phyloP scores from a whole-genome alignment of 768 basidiomycete species.

The Lepiota brunneoincarnata region DNA sequence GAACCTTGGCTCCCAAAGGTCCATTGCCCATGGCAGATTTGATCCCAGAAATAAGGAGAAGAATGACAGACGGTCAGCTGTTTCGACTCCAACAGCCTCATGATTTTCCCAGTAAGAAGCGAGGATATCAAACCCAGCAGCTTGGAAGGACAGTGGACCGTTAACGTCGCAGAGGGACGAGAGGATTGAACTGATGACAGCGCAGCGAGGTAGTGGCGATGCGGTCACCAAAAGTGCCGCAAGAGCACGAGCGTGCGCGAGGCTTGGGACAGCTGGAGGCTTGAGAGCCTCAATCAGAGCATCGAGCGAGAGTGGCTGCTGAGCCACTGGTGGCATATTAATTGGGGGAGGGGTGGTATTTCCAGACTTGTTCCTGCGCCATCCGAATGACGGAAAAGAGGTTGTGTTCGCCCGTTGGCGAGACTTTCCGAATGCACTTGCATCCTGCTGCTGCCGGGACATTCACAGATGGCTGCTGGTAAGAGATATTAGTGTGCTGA shows the following conservation, averaged over 20 bases:
- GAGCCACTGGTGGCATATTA: background rate
- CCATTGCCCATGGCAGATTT: constrained; percentile 52
- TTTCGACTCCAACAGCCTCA: constrained; percentile 42
- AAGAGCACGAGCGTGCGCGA: constrained; percentile 60
- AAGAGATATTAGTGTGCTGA: background rate
- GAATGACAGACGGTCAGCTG: constrained; percentile 59
- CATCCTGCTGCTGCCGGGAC: constrained; percentile 12
- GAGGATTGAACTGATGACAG: constrained; percentile 58
- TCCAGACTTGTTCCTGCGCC: constrained; percentile 8
- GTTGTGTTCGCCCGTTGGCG: constrained; percentile 12
- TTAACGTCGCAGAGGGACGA: constrained; percentile 53
- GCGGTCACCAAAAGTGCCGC: constrained; percentile 45
- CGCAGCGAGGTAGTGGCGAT: constrained; percentile 54
- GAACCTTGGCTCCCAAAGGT: constrained; percentile 69
- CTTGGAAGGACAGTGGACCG: constrained; percentile 56
- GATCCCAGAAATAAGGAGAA: constrained; percentile 59
- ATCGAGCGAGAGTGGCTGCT: constrained; percentile 23
- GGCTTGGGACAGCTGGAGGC: constrained; percentile 66
- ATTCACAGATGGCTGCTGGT: constrained; percentile 2
- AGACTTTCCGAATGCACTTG: constrained; percentile 6
- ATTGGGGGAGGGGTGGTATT: background rate
- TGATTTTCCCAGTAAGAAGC: constrained; percentile 66
- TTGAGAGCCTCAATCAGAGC: constrained; percentile 41
- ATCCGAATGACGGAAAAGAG: constrained; percentile 10
- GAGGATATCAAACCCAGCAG: constrained; percentile 70